Evolutionary conservation across 176 grass and related monocot genomes (phyloP).

Genomic region (Oryza brachyantha): DNA sequence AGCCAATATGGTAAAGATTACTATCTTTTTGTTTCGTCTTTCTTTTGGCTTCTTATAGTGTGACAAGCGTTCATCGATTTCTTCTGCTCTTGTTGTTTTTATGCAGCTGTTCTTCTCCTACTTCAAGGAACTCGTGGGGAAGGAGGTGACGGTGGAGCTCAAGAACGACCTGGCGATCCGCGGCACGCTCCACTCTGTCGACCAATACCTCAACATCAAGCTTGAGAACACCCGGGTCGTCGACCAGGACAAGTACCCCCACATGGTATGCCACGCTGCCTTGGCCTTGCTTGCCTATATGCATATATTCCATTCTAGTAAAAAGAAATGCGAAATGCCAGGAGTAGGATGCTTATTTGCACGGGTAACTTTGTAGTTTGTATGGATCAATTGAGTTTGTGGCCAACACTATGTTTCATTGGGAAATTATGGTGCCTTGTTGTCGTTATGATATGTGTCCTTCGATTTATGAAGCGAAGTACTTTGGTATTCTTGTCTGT

Average conservation of each 20-base stretch:
- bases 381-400: neutral
- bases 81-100: neutral
- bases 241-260: constrained; percentile 87
- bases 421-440: neutral
- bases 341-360: neutral
- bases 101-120: constrained; percentile 91
- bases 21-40: neutral
- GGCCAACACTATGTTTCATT: too few relatives aligned
- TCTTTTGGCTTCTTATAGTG: too few relatives aligned
- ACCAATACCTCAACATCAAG: constrained; percentile 98
- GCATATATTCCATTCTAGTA: too few relatives aligned
- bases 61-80: too few relatives aligned
- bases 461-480: neutral
- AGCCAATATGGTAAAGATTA: constrained; percentile 29
- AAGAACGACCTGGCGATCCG: constrained; percentile 95
- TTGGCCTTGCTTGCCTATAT: too few relatives aligned
- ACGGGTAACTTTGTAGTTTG: neutral
- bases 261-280: constrained; percentile 55
- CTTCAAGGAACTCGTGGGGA: constrained; percentile 98
- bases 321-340: too few relatives aligned
- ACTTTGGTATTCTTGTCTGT: neutral
- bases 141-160: constrained; percentile 92
- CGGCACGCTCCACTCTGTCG: constrained; percentile 87
- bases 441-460: neutral
- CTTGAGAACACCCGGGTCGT: constrained; percentile 91